Evolutionary conservation across 2,329 filamentous ascomycete species (phyloP), one percentile per base, ranked within the genome.

Genomic region (Xylaria sp.): DNA sequence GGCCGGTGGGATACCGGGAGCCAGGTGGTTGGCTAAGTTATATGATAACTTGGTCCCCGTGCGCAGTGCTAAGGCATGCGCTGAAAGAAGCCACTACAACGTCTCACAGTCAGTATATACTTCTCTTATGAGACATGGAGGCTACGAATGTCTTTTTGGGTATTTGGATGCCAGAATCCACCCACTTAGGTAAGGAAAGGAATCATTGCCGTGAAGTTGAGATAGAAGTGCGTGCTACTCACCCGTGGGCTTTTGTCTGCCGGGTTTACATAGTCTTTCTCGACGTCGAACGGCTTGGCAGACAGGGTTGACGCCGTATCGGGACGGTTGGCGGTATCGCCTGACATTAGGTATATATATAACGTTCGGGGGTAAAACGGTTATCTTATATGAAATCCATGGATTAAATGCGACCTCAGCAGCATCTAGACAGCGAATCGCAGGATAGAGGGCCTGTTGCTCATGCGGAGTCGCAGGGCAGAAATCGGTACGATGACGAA

Each of bases 21-120:
- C 60, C 3, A 60, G 50, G 11, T 57, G 50, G 50, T 65, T 66
- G 17, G 59, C 58, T 7, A 65, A 44, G 16, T 44, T 52, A 49
- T 67, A 67, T 26, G 61, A 63, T 34, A 67, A 44, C 24, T 48
- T 51, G 7, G 64, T 63, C 8, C 57, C 51, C 2, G 58, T 48
- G 4, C 65, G 65, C 1, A 67, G 51, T 24, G 53, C 52, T n/a
- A 44, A 62, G 16, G 64, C 65, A 34, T 64, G 64, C n/a, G 62
- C 57, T 19, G 61, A 56, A 2, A 69, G 61, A 13, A 64, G 50
- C 66, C 66, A 69, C 19, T 34, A 13, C 29, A 34, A 13, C 29
- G 11, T 13, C 9, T 3, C 8, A 34, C 16, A n/a, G 24, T 26
- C 24, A 26, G 24, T 13, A 34, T 34, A 7, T 34, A 6, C 5